These are phyloP conservation scores for Trichoderma polysporum DNA, from an alignment of 2,329 filamentous ascomycete genomes.

Conservation along the genomic window DNA sequence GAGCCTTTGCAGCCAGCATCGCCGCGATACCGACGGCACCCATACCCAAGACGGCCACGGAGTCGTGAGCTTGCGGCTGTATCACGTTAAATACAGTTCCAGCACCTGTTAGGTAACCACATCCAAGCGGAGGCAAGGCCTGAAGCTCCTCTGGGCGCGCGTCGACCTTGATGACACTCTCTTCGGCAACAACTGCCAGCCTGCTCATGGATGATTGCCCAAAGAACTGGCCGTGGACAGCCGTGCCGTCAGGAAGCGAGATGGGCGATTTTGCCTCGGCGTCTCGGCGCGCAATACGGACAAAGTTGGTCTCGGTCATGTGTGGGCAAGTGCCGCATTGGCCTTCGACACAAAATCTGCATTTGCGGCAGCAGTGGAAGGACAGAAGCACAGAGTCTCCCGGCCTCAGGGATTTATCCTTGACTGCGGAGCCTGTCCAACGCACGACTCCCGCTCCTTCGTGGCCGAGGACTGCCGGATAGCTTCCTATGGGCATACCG, in stretches of 20 bases:
- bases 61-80: background rate
- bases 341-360: background rate
- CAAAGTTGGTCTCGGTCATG: conserved; percentile 3
- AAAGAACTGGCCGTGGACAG: background rate
- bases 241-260: background rate
- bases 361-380: background rate
- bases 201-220: background rate
- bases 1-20: background rate
- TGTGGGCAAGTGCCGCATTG: background rate
- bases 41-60: background rate
- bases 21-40: background rate
- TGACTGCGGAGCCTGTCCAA: background rate
- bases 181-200: background rate
- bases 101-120: background rate
- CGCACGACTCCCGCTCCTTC: background rate
- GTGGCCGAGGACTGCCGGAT: background rate
- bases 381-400: background rate
- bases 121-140: background rate
- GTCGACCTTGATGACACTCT: background rate
- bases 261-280: background rate
- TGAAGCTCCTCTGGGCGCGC: background rate
- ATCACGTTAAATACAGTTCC: background rate
- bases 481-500: background rate
- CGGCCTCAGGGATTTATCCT: background rate
- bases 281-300: background rate